phyloP scores from a whole-genome alignment of 2,329 filamentous ascomycete species.

The Trichoderma guizhouense region DNA sequence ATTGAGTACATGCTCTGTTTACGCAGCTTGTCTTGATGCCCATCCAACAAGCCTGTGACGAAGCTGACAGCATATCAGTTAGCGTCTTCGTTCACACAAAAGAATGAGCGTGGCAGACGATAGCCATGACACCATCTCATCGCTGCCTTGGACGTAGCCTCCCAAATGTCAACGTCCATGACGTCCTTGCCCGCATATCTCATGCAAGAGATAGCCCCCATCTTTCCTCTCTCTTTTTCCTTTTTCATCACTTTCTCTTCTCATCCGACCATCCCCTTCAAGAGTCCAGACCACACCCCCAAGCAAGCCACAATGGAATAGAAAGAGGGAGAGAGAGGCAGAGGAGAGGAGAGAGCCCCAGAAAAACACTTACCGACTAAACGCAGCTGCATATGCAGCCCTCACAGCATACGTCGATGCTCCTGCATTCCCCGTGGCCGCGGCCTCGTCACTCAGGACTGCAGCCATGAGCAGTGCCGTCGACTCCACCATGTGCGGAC shows the following conservation, averaged over 20 bases:
- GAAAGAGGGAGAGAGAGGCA: neutral
- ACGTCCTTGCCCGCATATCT: conserved; percentile 9
- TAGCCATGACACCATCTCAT: neutral
- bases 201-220: neutral
- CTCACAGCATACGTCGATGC: conserved; percentile 58
- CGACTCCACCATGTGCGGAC: conserved; percentile 76
- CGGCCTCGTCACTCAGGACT: conserved; percentile 58
- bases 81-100: neutral
- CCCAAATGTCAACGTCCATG: neutral
- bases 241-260: neutral
- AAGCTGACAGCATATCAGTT: conserved; percentile 49
- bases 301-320: neutral
- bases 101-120: neutral
- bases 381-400: conserved; percentile 69
- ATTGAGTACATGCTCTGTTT: conserved; percentile 72
- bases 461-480: conserved; percentile 71
- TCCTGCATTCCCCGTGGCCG: conserved; percentile 31
- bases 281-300: neutral
- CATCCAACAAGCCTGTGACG: conserved; percentile 75
- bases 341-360: neutral
- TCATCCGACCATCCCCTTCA: neutral
- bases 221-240: neutral
- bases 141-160: neutral
- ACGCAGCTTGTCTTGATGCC: conserved; percentile 63
- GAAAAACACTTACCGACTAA: conserved; percentile 58